phyloP scores from a whole-genome alignment of 2,329 filamentous ascomycete species.

The Blastomyces parvus region DNA sequence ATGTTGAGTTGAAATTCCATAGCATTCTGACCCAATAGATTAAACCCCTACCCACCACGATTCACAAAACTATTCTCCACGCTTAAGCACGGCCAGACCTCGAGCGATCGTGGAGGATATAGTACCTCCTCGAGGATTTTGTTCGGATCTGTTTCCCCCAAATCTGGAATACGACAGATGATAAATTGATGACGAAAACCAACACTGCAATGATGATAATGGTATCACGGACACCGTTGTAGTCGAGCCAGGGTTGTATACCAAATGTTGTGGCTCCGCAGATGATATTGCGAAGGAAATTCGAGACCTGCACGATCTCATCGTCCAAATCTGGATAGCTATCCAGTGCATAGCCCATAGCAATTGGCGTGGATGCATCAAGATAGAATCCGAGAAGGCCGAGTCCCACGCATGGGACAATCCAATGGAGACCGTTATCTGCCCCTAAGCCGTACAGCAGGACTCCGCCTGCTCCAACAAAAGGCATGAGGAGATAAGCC shows the following conservation, averaged over 20 bases:
- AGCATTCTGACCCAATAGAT: not conserved
- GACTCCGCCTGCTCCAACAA: not conserved
- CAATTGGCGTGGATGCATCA: not conserved
- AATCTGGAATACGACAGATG: not conserved
- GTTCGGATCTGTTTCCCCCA: not conserved
- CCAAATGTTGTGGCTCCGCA: not conserved
- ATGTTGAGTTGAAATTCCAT: not conserved
- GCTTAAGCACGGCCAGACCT: not conserved
- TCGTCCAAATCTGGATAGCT: not conserved
- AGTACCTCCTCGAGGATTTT: not conserved
- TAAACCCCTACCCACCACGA: not conserved
- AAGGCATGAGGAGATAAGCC: not conserved
- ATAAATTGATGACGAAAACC: not conserved
- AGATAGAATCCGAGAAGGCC: not conserved
- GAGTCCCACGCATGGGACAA: not conserved
- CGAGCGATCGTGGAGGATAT: not conserved
- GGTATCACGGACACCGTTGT: not conserved
- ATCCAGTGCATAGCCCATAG: not conserved
- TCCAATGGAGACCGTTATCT: not conserved
- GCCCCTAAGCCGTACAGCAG: not conserved
- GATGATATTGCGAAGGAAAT: not conserved
- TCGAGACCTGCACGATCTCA: not conserved
- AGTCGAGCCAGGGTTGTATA: not conserved
- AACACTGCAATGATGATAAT: not conserved
- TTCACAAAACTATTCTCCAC: not conserved